Conservation (phyloP, 1,139 yeast genomes). For the Hyphopichia fennica region DNA sequence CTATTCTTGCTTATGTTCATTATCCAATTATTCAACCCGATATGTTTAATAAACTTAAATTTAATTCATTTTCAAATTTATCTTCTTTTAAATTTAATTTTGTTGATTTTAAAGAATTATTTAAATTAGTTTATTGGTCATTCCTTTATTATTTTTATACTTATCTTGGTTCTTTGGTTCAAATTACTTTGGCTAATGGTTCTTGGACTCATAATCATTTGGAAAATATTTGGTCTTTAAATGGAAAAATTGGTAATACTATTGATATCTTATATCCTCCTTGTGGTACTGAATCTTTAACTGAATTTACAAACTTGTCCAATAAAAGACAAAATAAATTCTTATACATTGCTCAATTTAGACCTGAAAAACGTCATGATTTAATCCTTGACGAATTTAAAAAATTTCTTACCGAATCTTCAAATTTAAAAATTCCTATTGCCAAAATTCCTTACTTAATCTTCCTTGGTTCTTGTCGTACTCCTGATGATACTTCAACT, state of each 20-base stretch:
- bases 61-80: conserved; percentile 21
- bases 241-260: conserved; percentile 18
- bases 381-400: conserved; percentile 66
- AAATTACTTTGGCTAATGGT: conserved; percentile 75
- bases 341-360: conserved; percentile 85
- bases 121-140: conserved; percentile 74
- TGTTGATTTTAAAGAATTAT: conserved; percentile 23
- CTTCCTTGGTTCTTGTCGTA: conserved; percentile 83
- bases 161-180: conserved; percentile 65
- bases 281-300: conserved; percentile 65
- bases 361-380: conserved; percentile 91
- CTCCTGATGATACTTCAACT: conserved; percentile 60
- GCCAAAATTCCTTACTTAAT: conserved; percentile 52
- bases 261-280: conserved; percentile 78
- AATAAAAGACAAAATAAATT: conserved; percentile 43
- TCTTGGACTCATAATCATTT: conserved; percentile 90
- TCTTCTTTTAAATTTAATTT: conserved; percentile 10
- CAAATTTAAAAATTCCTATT: conserved; percentile 18
- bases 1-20: conserved; percentile 85
- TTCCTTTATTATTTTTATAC: conserved; percentile 60
- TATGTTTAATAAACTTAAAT: conserved; percentile 66
- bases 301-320: conserved; percentile 1
- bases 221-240: conserved; percentile 54
- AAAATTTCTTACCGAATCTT: conserved; percentile 37
- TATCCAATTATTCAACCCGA: conserved; percentile 89